Conservation (phyloP, 2,329 filamentous ascomycete species). For the Thielaviopsis populi region DNA sequence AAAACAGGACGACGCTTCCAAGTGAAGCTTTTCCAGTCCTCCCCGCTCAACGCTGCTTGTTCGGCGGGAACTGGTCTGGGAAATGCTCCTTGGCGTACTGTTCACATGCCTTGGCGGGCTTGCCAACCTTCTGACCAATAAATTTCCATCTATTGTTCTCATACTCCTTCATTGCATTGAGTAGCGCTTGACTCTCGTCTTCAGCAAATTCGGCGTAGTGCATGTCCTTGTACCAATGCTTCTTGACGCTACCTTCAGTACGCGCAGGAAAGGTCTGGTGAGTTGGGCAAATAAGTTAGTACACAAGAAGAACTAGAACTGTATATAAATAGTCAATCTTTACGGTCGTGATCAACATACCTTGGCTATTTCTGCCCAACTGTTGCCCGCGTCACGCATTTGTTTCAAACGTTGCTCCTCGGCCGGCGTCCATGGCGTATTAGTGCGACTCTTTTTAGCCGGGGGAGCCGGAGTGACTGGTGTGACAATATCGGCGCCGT, state of each 20-base stretch:
- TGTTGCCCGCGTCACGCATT: slow-evolving; percentile 84
- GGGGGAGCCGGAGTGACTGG: slow-evolving; percentile 18
- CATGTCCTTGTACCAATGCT: slow-evolving; percentile 99
- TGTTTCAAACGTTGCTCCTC: slow-evolving; percentile 86
- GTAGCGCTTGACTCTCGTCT: slow-evolving; percentile 73
- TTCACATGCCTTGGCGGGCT: slow-evolving; percentile 71
- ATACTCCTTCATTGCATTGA: slow-evolving; percentile 95
- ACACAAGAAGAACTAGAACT: not conserved
- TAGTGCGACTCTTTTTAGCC: slow-evolving; percentile 89
- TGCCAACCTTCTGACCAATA: slow-evolving; percentile 91
- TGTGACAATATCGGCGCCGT: slow-evolving; percentile 13
- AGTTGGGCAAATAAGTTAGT: not conserved
- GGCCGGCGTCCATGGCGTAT: slow-evolving; percentile 92
- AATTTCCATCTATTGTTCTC: slow-evolving; percentile 98
- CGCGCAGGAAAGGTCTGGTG: slow-evolving; percentile 71
- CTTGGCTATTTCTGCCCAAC: slow-evolving; percentile 98
- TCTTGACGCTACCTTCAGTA: slow-evolving; percentile 96
- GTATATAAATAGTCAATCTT: not conserved
- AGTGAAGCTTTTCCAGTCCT: not conserved
- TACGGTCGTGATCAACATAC: slow-evolving; percentile 48
- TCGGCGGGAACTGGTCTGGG: slow-evolving; percentile 27
- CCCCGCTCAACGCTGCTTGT: slow-evolving; percentile 13
- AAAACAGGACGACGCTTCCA: not conserved
- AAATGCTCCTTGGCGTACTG: slow-evolving; percentile 97
- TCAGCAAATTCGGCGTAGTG: slow-evolving; percentile 97